A percentile compares a stretch with the other conserved stretches of the same genome.
These are phyloP conservation scores for Hypoxylon sp. DNA, from an alignment of 2,329 filamentous ascomycete species.

Conservation along the genomic window DNA sequence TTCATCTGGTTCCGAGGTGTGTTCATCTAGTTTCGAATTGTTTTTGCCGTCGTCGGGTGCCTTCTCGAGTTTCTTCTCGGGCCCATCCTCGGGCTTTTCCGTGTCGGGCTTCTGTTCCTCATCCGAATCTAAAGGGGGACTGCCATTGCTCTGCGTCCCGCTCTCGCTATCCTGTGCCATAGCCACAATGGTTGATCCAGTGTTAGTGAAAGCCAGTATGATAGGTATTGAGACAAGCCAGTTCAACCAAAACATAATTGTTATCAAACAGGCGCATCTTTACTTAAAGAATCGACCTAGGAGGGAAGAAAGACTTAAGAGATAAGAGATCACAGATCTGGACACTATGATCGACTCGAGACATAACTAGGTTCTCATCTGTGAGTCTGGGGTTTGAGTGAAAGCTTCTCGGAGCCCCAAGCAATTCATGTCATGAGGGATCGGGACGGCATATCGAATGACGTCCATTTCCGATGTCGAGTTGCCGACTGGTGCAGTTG, in stretches of 20 bases:
- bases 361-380: conserved; percentile 33
- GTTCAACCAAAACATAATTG: conserved; percentile 33
- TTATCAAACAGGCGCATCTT: conserved; percentile 24
- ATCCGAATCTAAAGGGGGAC: conserved; percentile 1
- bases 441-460: conserved; percentile 9
- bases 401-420: conserved; percentile 37
- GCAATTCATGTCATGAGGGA: neutral
- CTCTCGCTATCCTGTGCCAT: conserved; percentile 29
- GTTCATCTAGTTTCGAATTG: neutral
- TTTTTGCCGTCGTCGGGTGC: neutral
- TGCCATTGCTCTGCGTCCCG: conserved; percentile 1
- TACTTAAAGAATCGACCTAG: conserved; percentile 30
- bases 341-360: conserved; percentile 6
- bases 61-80: neutral
- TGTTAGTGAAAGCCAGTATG: conserved; percentile 17
- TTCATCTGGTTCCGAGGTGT: conserved; percentile 2
- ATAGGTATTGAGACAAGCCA: conserved; percentile 35
- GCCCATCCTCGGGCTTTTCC: neutral
- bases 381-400: conserved; percentile 19
- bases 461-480: conserved; percentile 19
- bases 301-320: conserved; percentile 11
- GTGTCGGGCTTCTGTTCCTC: conserved; percentile 15
- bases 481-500: conserved; percentile 15
- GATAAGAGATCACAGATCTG: conserved; percentile 7
- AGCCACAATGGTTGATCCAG: conserved; percentile 21